These are phyloP conservation scores for Zostera marina DNA, from an alignment of 116 monocot species.

Conservation along the genomic window DNA sequence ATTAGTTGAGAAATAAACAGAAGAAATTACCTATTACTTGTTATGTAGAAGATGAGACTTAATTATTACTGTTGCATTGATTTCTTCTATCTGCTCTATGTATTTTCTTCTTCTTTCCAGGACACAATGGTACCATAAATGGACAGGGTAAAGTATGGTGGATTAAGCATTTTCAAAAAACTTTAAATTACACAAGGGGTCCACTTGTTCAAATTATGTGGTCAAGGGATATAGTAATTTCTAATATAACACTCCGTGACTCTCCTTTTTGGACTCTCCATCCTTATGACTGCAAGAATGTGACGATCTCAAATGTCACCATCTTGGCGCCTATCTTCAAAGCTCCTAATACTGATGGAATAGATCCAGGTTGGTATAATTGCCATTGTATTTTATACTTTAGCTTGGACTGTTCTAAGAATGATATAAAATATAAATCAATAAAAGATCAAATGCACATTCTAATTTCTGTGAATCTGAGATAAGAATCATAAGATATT, in stretches of 20 bases:
- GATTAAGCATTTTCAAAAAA: constrained; percentile 38
- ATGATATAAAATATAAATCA: too few species aligned
- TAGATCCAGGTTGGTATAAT: constrained; percentile 56
- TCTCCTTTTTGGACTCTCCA: constrained; percentile 98
- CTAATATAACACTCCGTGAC: constrained; percentile 80
- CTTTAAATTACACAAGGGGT: constrained; percentile 74
- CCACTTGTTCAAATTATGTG: constrained; percentile 86
- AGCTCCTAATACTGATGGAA: constrained; percentile 95
- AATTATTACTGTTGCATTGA: not conserved
- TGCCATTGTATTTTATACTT: not conserved
- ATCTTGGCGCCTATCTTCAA: constrained; percentile 68
- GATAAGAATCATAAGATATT: too few species aligned
- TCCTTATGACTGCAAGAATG: constrained; percentile 82
- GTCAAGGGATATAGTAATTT: constrained; percentile 65
- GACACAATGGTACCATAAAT: constrained; percentile 89
- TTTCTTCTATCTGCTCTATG: not conserved
- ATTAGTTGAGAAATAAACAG: not conserved
- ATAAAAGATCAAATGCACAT: too few species aligned
- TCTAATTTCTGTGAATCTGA: too few species aligned
- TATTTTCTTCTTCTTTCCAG: constrained; percentile 18
- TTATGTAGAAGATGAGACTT: not conserved
- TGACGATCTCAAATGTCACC: constrained; percentile 75
- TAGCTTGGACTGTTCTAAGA: too few species aligned
- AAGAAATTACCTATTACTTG: not conserved
- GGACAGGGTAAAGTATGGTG: constrained; percentile 91